phyloP scores from a whole-genome alignment of 495 filamentous ascomycete species.

The Jackrogersella multiformis region DNA sequence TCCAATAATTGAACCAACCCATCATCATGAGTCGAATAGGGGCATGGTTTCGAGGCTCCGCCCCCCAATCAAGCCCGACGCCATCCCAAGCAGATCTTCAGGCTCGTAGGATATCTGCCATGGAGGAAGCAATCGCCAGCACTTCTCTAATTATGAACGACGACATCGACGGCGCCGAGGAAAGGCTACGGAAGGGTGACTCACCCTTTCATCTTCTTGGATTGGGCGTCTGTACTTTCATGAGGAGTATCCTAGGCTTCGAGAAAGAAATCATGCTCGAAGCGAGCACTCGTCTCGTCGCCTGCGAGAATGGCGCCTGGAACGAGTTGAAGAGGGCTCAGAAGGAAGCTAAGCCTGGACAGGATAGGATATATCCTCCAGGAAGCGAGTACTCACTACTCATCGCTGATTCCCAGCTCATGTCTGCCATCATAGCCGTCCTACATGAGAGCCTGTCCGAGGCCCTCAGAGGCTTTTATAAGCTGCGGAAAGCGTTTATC shows the following conservation, averaged over 20 bases:
- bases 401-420: constrained; percentile 82
- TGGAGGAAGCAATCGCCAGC: constrained; percentile 59
- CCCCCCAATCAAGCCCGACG: constrained; percentile 37
- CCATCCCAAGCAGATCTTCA: constrained; percentile 38
- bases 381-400: constrained; percentile 85
- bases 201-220: constrained; percentile 96
- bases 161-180: constrained; percentile 88
- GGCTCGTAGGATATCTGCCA: constrained; percentile 49
- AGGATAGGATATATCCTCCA: constrained; percentile 70
- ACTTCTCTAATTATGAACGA: constrained; percentile 83
- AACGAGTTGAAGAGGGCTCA: constrained; percentile 80
- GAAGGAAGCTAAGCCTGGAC: constrained; percentile 55
- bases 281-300: constrained; percentile 75
- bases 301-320: constrained; percentile 81
- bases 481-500: constrained; percentile 86
- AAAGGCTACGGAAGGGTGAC: constrained; percentile 69
- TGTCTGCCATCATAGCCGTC: constrained; percentile 87
- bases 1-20: background rate
- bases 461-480: constrained; percentile 90
- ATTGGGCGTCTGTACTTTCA: constrained; percentile 81
- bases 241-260: constrained; percentile 87
- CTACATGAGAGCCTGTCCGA: constrained; percentile 94
- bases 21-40: constrained; percentile 45
- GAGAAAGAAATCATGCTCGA: constrained; percentile 95
- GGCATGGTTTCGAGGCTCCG: constrained; percentile 45